A percentile compares a stretch with the other conserved stretches of the same genome.
phyloP scores from a whole-genome alignment of 805 yeast species.

The Saccharomycopsis oosterbeekiorum region DNA sequence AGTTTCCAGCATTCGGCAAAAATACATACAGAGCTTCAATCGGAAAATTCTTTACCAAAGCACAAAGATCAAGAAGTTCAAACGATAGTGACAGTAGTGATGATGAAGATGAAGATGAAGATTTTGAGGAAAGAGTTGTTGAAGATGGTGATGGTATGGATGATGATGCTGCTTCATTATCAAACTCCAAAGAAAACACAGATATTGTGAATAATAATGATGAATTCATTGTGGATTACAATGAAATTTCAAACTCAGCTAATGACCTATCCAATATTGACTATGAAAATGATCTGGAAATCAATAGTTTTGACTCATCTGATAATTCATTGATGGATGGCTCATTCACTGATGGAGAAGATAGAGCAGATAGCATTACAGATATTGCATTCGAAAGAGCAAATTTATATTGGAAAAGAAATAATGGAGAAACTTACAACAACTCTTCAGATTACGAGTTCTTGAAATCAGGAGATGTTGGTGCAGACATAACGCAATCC shows the following conservation, averaged over 20 bases:
- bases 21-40: slow-evolving; percentile 12
- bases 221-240: slow-evolving; percentile 14
- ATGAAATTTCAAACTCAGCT: slow-evolving; percentile 8
- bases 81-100: slow-evolving; percentile 17
- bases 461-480: background rate
- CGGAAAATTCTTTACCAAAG: slow-evolving; percentile 16
- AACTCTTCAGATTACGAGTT: background rate
- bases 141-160: background rate
- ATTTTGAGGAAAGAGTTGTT: background rate
- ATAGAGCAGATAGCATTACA: slow-evolving; percentile 14
- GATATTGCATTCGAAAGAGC: slow-evolving; percentile 18
- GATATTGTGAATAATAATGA: background rate
- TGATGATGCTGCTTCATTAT: background rate
- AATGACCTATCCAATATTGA: slow-evolving; percentile 13
- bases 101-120: slow-evolving; percentile 9
- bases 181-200: background rate
- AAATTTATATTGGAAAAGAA: slow-evolving; percentile 10
- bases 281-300: slow-evolving; percentile 11
- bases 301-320: slow-evolving; percentile 7
- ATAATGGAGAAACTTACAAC: background rate
- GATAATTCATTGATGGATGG: slow-evolving; percentile 16
- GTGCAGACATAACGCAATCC: background rate
- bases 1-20: slow-evolving; percentile 12
- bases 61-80: background rate
- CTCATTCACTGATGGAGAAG: slow-evolving; percentile 17